Evolutionary conservation across 202 grass and related monocot genomes (phyloP), one percentile per base, ranked within the genome.

Genomic region (Carex sylvatica): DNA sequence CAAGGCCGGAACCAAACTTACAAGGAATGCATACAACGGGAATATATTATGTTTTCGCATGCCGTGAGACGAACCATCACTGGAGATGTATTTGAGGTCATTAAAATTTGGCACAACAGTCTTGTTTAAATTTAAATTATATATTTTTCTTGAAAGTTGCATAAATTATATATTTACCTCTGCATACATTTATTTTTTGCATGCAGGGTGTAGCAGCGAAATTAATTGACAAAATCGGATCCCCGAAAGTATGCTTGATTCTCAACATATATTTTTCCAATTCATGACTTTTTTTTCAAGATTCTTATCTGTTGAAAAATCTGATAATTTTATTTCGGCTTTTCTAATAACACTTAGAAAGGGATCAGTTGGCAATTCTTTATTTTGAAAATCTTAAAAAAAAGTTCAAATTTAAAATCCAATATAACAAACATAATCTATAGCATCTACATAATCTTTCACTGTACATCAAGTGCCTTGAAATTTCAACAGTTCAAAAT

Each of bases 31-130:
- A 44, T 82, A 49, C 47, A 67, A 18, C 38, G 62, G 66, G 62
- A 82, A 82, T 69, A 82, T 23, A 82, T 44, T 28, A 82, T 70
- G 62, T 23, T 9, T 68, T 53, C 80, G 15, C 80, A 82, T 70
- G 80, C 31, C 0, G 0, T 56, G 13, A 42, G 62, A 15, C 23
- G 22, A 38, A 82, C 80, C 31, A 36, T 69, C 2, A 31, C 61
- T 10, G 31, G 22, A 30, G 79, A 82, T 31, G 16, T 22, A 30
- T 82, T 30, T 20, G 79, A 82, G 79, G 64, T 36, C 16, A 14
- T 35, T 66, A 36, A 15, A 36, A 35, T 14, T 66, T 35, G 28
- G 64, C 11, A 31, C 11, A 5, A 35, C 6, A 35, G 2, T 30
- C 42, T 46, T 64, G 30, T 0, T 66, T 24, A 66, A 66, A 16